phyloP scores from a whole-genome alignment of 495 filamentous ascomycete species.

The Neurospora sp. region DNA sequence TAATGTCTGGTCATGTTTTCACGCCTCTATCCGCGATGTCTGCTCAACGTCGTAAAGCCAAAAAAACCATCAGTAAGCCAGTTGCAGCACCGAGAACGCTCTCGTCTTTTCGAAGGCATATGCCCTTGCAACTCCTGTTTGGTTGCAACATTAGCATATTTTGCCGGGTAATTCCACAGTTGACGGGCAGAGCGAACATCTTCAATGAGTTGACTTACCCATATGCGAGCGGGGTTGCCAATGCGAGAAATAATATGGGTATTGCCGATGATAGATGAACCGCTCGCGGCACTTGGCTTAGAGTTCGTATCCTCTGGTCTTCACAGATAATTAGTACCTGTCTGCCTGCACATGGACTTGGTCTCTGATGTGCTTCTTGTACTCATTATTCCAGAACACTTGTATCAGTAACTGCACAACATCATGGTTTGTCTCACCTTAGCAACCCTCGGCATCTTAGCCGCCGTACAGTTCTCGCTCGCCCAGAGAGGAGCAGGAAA shows the following conservation, averaged over 20 bases:
- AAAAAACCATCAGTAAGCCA: neutral
- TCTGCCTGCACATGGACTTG: neutral
- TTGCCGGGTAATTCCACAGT: neutral
- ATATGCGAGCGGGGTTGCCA: neutral
- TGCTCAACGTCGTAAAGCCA: neutral
- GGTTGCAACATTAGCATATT: neutral
- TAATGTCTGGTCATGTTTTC: neutral
- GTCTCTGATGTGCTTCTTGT: neutral
- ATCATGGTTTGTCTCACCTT: neutral
- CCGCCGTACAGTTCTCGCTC: neutral
- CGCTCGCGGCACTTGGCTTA: neutral
- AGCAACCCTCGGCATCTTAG: neutral
- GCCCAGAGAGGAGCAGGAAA: neutral
- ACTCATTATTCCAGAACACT: neutral
- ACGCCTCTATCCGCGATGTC: neutral
- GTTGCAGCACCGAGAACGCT: neutral
- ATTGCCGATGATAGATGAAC: neutral
- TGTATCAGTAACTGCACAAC: neutral
- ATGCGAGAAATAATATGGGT: neutral
- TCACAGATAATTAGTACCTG: neutral
- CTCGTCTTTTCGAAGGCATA: neutral
- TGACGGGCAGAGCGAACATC: neutral
- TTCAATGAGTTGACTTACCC: neutral
- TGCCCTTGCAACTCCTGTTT: neutral
- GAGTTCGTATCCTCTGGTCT: neutral